A percentile compares a stretch with the other conserved stretches of the same genome.
These are phyloP conservation scores for Quercus ilex DNA, from an alignment of 306 rosid species.

Conservation along the genomic window DNA sequence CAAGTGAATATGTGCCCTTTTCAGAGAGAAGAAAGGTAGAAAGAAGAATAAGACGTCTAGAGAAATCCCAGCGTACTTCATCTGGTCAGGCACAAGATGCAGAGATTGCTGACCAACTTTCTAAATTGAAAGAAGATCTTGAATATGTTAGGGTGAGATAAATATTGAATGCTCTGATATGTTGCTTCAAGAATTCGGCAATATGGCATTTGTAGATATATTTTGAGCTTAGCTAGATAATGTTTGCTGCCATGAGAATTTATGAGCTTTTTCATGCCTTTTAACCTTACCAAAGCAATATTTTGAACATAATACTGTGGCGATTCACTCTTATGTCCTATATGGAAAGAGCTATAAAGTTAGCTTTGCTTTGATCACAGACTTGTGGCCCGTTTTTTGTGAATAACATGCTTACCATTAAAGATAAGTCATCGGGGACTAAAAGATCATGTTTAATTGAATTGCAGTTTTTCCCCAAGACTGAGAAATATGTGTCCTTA, in stretches of 20 bases:
- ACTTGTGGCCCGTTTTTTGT: background rate
- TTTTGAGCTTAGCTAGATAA: background rate
- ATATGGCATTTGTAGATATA: background rate
- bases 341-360: background rate
- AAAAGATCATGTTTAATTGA: constrained; percentile 19
- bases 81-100: constrained; percentile 61
- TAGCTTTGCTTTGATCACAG: background rate
- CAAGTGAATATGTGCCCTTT: constrained; percentile 11
- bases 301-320: background rate
- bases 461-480: constrained; percentile 95
- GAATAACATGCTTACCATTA: background rate
- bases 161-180: background rate
- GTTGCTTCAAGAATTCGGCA: background rate
- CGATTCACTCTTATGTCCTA: no score
- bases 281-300: background rate
- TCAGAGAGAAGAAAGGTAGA: constrained; percentile 90
- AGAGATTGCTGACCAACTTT: constrained; percentile 57
- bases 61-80: constrained; percentile 75
- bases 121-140: constrained; percentile 83
- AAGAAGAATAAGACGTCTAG: constrained; percentile 83
- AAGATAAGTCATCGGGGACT: constrained; percentile 3
- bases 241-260: background rate
- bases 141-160: constrained; percentile 79
- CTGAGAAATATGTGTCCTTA: constrained; percentile 83
- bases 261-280: background rate